These are phyloP conservation scores for Stellera chamaejasme DNA, from an alignment of 345 rosid genomes.

Conservation along the genomic window DNA sequence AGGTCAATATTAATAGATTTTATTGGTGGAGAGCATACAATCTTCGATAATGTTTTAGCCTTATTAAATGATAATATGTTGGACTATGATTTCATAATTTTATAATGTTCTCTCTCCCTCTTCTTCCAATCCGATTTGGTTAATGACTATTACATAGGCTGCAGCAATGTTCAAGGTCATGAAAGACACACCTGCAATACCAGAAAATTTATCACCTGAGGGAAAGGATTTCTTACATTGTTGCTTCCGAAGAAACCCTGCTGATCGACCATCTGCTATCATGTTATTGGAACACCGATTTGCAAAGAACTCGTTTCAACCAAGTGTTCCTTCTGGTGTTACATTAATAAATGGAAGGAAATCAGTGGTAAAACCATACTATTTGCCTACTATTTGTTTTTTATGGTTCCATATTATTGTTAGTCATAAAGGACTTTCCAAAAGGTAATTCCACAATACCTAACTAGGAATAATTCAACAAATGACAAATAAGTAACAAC, in stretches of 20 bases:
- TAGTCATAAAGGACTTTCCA: no score
- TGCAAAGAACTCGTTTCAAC: constrained; percentile 34
- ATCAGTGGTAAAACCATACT: constrained; percentile 31
- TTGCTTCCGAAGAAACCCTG: constrained; percentile 88
- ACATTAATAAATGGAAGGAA: constrained; percentile 32
- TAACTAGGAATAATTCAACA: no score
- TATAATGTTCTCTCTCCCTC: background rate
- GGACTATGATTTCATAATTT: background rate
- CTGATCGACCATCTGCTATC: constrained; percentile 71
- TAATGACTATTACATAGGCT: constrained; percentile 41
- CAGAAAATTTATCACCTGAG: constrained; percentile 68
- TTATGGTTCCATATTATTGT: background rate
- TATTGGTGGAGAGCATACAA: background rate
- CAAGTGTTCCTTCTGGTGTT: constrained; percentile 28
- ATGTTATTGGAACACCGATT: constrained; percentile 73
- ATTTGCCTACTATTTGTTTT: background rate
- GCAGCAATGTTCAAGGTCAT: constrained; percentile 96
- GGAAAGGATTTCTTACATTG: constrained; percentile 78
- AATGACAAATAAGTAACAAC: no score
- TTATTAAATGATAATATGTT: no score
- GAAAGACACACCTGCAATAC: constrained; percentile 75
- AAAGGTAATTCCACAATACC: no score
- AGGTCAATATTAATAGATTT: no score
- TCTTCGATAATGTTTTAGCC: no score
- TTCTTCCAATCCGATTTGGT: constrained; percentile 1